phyloP scores from a whole-genome alignment of 306 rosid species.

The Vigna radiata region DNA sequence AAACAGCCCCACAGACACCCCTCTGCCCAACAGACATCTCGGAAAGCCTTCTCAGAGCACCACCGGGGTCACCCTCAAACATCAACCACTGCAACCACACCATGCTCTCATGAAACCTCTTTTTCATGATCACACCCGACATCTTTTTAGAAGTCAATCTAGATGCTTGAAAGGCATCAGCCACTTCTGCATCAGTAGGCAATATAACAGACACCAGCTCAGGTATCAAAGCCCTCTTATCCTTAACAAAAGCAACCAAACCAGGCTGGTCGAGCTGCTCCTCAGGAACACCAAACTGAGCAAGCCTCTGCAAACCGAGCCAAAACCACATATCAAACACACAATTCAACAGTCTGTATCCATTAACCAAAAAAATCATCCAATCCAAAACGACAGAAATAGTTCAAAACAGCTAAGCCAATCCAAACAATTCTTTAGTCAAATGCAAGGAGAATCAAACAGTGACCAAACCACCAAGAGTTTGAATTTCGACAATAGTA shows the following conservation, averaged over 20 bases:
- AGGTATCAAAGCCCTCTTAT: slow-evolving; percentile 51
- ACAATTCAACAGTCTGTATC: not conserved
- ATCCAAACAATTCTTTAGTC: not conserved
- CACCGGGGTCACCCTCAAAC: slow-evolving; percentile 81
- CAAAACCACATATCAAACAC: slow-evolving; percentile 40
- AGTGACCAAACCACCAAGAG: slow-evolving; percentile 23
- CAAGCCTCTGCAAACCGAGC: slow-evolving; percentile 73
- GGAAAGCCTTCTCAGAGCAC: slow-evolving; percentile 60
- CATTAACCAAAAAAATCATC: not conserved
- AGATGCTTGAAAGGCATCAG: slow-evolving; percentile 51
- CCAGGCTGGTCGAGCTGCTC: slow-evolving; percentile 65
- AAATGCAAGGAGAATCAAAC: slow-evolving; percentile 20
- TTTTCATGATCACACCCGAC: slow-evolving; percentile 47
- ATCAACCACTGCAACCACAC: slow-evolving; percentile 93
- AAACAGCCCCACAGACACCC: slow-evolving; percentile 94
- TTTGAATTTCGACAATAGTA: slow-evolving; percentile 10
- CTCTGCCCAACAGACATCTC: slow-evolving; percentile 74
- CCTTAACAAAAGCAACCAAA: slow-evolving; percentile 69
- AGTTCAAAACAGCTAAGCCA: slow-evolving; percentile 5
- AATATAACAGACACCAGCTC: slow-evolving; percentile 71
- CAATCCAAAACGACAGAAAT: not conserved
- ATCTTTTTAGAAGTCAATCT: slow-evolving; percentile 50
- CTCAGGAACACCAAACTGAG: slow-evolving; percentile 67
- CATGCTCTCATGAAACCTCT: slow-evolving; percentile 68
- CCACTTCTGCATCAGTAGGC: slow-evolving; percentile 72